Conservation (phyloP, 129 eudicot species). For the Pittosporum tobira region DNA sequence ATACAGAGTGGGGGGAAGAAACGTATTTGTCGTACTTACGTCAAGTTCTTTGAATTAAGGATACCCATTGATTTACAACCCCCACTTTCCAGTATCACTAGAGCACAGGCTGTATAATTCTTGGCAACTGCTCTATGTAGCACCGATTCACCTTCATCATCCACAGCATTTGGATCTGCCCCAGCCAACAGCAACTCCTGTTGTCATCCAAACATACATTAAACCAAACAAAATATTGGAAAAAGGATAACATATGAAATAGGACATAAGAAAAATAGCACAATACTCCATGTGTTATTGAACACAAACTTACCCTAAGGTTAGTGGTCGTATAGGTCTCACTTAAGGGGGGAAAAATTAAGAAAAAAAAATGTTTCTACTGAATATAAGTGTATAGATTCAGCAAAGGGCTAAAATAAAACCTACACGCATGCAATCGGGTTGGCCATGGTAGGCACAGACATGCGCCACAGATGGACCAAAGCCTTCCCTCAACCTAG, state of each 20-base stretch:
- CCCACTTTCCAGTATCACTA: constrained; percentile 82
- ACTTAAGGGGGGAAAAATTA: too few relatives aligned
- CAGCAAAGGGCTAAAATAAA: constrained; percentile 9
- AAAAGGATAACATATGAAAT: not conserved
- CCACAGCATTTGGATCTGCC: constrained; percentile 99
- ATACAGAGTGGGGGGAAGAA: not conserved
- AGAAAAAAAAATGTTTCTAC: too few relatives aligned
- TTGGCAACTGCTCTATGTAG: constrained; percentile 94
- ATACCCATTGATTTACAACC: constrained; percentile 92
- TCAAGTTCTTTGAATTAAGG: constrained; percentile 62
- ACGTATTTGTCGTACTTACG: constrained; percentile 52
- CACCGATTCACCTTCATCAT: constrained; percentile 98
- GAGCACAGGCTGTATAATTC: constrained; percentile 92
- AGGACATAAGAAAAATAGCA: constrained; percentile 1
- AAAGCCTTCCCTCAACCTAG: constrained; percentile 85
- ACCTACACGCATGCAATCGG: constrained; percentile 99
- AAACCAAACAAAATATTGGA: too few relatives aligned
- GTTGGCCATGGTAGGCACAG: constrained; percentile 99
- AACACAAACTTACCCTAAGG: too few relatives aligned
- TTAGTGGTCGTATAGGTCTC: too few relatives aligned
- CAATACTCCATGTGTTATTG: too few relatives aligned
- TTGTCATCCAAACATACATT: constrained; percentile 14
- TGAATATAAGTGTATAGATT: too few relatives aligned
- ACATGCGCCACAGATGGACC: constrained; percentile 98
- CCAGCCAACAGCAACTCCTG: constrained; percentile 94